phyloP scores from a whole-genome alignment of 2,329 filamentous ascomycete genomes.

The Phaeomoniella chlamydospora region DNA sequence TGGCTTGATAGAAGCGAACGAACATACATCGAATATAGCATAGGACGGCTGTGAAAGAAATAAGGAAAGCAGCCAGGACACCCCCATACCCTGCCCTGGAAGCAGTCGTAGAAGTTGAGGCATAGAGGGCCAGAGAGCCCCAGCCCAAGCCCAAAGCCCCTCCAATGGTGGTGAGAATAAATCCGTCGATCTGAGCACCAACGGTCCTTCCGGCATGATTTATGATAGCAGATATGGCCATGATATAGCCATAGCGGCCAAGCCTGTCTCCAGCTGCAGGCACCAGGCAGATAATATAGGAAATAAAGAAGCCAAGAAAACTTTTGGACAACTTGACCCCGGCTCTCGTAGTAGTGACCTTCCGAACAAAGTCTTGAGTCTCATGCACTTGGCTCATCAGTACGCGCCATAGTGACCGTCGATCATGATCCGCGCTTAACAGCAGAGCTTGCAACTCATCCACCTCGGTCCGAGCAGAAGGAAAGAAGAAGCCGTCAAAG shows the following conservation, averaged over 20 bases:
- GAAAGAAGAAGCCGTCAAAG: conserved; percentile 27
- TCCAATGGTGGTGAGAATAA: conserved; percentile 37
- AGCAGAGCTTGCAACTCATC: conserved; percentile 30
- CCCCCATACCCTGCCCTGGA: conserved; percentile 37
- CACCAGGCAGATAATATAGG: conserved; percentile 41
- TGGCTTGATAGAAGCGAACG: conserved; percentile 40
- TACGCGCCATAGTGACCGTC: background rate
- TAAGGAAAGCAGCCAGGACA: conserved; percentile 40
- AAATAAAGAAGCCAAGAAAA: conserved; percentile 41
- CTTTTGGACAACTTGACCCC: conserved; percentile 39
- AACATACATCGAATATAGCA: conserved; percentile 42
- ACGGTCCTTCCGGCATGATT: conserved; percentile 43
- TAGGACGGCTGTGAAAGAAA: conserved; percentile 36
- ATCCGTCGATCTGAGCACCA: conserved; percentile 43
- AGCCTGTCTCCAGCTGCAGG: conserved; percentile 34
- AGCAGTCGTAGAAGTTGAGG: conserved; percentile 35
- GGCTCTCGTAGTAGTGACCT: conserved; percentile 32
- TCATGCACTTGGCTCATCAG: background rate
- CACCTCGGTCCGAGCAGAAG: conserved; percentile 30
- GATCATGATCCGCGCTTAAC: background rate
- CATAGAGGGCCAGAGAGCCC: conserved; percentile 38
- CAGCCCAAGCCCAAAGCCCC: conserved; percentile 40
- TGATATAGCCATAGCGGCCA: conserved; percentile 40
- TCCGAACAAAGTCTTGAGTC: conserved; percentile 18
- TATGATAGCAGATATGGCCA: conserved; percentile 41